Percentiles rank a stretch among this genome's conserved stretches.
These are phyloP conservation scores for Fusarium subglutinans DNA, from an alignment of 2,329 filamentous ascomycete genomes.

Conservation along the genomic window DNA sequence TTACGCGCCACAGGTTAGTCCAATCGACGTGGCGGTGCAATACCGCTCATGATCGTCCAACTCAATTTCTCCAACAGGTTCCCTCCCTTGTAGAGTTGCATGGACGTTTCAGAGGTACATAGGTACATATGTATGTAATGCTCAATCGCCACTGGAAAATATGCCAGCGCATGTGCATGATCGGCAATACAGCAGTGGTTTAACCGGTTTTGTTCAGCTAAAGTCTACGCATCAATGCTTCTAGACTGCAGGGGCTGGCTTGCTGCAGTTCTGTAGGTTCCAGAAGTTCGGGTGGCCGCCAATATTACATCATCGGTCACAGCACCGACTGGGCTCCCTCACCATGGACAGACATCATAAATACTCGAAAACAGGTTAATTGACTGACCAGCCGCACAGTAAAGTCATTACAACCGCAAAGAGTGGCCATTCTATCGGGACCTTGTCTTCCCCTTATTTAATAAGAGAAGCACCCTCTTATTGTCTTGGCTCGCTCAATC, in stretches of 20 bases:
- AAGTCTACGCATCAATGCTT: conserved; percentile 5
- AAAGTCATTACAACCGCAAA: background rate
- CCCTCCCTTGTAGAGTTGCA: conserved; percentile 12
- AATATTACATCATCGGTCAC: conserved; percentile 42
- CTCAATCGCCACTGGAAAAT: conserved; percentile 18
- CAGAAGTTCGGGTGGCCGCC: conserved; percentile 16
- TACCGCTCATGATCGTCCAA: background rate
- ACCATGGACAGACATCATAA: conserved; percentile 24
- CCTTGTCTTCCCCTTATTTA: conserved; percentile 4
- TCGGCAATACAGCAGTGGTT: conserved; percentile 20
- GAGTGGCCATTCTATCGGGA: background rate
- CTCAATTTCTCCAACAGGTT: conserved; percentile 5
- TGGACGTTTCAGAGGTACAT: conserved; percentile 14
- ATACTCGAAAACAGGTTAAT: conserved; percentile 35
- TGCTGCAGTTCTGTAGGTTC: conserved; percentile 22
- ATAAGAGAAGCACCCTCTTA: background rate
- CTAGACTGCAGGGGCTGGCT: background rate
- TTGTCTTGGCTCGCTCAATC: conserved; percentile 15
- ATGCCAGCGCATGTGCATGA: conserved; percentile 25
- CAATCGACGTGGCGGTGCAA: conserved; percentile 33
- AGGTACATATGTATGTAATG: background rate
- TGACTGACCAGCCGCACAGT: conserved; percentile 6
- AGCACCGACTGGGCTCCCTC: conserved; percentile 28
- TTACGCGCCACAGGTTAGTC: conserved; percentile 18
- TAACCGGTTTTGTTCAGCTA: conserved; percentile 20